Evolutionary conservation across 2,329 filamentous ascomycete genomes (phyloP).

Genomic region (Colletotrichum theobromicola): DNA sequence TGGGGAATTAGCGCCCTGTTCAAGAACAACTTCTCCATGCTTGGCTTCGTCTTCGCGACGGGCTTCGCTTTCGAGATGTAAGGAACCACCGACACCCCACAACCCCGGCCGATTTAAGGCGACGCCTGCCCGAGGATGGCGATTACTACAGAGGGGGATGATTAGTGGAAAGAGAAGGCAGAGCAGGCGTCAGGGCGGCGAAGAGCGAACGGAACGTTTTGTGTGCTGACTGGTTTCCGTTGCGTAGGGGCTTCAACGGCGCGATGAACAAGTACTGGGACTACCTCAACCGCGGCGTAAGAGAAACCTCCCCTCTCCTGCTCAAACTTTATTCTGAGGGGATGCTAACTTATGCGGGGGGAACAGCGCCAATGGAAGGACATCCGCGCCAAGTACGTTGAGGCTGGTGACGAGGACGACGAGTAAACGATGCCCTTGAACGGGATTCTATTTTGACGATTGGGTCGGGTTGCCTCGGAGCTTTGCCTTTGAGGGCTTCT

Average conservation of each 20-base stretch:
- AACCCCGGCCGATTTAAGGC: background rate
- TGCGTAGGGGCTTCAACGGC: conserved; percentile 81
- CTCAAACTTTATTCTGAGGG: background rate
- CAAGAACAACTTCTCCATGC: conserved; percentile 86
- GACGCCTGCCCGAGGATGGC: background rate
- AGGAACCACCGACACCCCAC: conserved; percentile 35
- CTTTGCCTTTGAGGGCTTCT: background rate
- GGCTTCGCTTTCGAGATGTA: conserved; percentile 97
- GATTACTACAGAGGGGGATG: background rate
- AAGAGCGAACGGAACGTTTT: background rate
- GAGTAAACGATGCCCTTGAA: conserved; percentile 46
- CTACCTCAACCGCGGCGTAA: conserved; percentile 86
- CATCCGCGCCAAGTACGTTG: conserved; percentile 88
- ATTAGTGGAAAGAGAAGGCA: background rate
- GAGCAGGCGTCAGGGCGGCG: background rate
- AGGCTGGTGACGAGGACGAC: conserved; percentile 68
- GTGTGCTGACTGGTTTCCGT: background rate
- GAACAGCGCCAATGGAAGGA: conserved; percentile 98
- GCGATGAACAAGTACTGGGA: conserved; percentile 90
- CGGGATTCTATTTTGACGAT: conserved; percentile 15
- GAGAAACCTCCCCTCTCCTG: conserved; percentile 40
- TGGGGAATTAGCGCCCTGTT: conserved; percentile 71
- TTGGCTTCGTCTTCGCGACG: conserved; percentile 82
- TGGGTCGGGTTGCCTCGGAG: background rate
- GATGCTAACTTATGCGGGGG: conserved; percentile 27